Evolutionary conservation across 2,329 filamentous ascomycete species (phyloP).

Genomic region (Triangularia verruculosa): DNA sequence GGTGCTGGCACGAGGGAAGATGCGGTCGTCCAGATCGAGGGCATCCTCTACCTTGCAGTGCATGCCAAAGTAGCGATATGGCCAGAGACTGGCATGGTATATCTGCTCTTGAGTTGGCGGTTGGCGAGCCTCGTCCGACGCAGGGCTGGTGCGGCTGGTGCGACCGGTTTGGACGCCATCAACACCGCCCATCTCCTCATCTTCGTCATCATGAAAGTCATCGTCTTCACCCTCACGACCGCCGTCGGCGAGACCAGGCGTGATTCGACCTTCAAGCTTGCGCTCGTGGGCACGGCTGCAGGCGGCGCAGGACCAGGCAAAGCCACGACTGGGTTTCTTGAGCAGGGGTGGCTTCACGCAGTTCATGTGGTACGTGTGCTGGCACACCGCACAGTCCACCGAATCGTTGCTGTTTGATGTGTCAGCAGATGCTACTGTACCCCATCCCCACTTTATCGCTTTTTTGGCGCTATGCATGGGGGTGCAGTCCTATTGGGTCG

Average conservation of each 20-base stretch:
- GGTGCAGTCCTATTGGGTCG: slow-evolving; percentile 18
- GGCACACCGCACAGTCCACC: slow-evolving; percentile 93
- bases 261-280: slow-evolving; percentile 85
- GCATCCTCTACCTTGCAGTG: slow-evolving; percentile 95
- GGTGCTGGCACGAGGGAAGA: slow-evolving; percentile 93
- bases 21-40: slow-evolving; percentile 93
- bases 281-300: slow-evolving; percentile 95
- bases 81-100: slow-evolving; percentile 91
- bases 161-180: slow-evolving; percentile 32
- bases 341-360: slow-evolving; percentile 88
- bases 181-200: slow-evolving; percentile 59
- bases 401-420: slow-evolving; percentile 71
- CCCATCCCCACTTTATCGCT: slow-evolving; percentile 13
- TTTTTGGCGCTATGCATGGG: slow-evolving; percentile 7
- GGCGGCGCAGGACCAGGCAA: slow-evolving; percentile 95
- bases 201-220: slow-evolving; percentile 65
- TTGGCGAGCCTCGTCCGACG: slow-evolving; percentile 56
- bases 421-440: slow-evolving; percentile 25
- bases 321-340: slow-evolving; percentile 95
- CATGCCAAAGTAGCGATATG: slow-evolving; percentile 90
- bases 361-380: slow-evolving; percentile 96
- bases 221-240: slow-evolving; percentile 64
- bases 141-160: slow-evolving; percentile 63
- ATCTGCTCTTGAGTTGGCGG: slow-evolving; percentile 79
- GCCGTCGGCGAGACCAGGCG: slow-evolving; percentile 69